Percentiles rank a stretch among this genome's conserved stretches.
phyloP scores from a whole-genome alignment of 2,329 filamentous ascomycete genomes.

The Calonectria fujianensis region DNA sequence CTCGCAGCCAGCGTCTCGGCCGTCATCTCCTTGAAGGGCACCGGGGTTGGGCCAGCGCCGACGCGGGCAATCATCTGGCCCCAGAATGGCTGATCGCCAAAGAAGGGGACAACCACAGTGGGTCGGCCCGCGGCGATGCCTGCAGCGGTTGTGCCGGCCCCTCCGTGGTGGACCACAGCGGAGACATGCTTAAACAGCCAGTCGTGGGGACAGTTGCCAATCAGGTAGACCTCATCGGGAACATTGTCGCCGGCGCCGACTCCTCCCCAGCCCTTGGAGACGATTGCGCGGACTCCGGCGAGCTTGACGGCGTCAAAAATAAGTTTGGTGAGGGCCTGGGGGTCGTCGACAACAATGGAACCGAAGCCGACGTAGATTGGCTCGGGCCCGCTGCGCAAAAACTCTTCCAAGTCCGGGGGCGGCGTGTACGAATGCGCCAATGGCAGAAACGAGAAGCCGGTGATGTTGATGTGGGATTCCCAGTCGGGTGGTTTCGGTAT shows the following conservation, averaged over 20 bases:
- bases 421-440: slow-evolving; percentile 72
- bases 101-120: slow-evolving; percentile 80
- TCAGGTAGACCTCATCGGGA: slow-evolving; percentile 73
- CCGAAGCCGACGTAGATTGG: slow-evolving; percentile 82
- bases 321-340: slow-evolving; percentile 72
- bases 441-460: slow-evolving; percentile 78
- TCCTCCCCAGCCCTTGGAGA: slow-evolving; percentile 80
- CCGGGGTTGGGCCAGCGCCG: slow-evolving; percentile 75
- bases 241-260: slow-evolving; percentile 68
- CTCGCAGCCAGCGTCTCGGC: slow-evolving; percentile 72
- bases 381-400: slow-evolving; percentile 73
- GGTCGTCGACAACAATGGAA: slow-evolving; percentile 79
- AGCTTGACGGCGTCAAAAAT: slow-evolving; percentile 76
- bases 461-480: slow-evolving; percentile 75
- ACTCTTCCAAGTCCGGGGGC: slow-evolving; percentile 70
- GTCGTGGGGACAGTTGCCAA: slow-evolving; percentile 80
- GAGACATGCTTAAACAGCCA: slow-evolving; percentile 78
- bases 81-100: slow-evolving; percentile 80
- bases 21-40: slow-evolving; percentile 75
- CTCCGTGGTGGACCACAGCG: slow-evolving; percentile 78
- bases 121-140: slow-evolving; percentile 76
- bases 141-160: slow-evolving; percentile 79
- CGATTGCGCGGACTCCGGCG: slow-evolving; percentile 75
- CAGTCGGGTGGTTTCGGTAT: slow-evolving; percentile 81
- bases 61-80: slow-evolving; percentile 77